Percentiles rank a stretch among this genome's conserved stretches.
Evolutionary conservation across 2,329 filamentous ascomycete species (phyloP).

Genomic region (Calonectria ilicicola): DNA sequence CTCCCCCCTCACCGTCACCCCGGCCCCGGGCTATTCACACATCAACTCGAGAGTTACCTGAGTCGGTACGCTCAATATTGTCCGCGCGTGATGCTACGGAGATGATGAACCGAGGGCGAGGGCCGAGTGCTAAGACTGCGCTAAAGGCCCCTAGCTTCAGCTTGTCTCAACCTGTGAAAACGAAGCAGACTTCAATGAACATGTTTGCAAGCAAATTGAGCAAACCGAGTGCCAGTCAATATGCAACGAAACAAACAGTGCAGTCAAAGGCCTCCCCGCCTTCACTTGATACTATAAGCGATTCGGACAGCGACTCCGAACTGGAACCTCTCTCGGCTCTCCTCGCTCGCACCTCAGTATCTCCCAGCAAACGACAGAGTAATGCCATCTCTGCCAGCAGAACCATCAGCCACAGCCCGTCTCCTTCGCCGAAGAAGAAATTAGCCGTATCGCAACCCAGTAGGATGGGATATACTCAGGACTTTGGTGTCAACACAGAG

Average conservation of each 20-base stretch:
- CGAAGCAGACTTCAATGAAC: constrained; percentile 51
- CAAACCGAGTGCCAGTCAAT: constrained; percentile 20
- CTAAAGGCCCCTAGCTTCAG: constrained; percentile 7
- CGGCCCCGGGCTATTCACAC: constrained; percentile 24
- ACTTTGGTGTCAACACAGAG: constrained; percentile 35
- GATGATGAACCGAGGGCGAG: constrained; percentile 24
- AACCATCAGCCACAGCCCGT: constrained; percentile 27
- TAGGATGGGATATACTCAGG: constrained; percentile 54
- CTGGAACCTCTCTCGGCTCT: constrained; percentile 18
- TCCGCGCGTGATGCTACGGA: constrained; percentile 33
- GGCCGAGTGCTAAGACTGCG: not conserved
- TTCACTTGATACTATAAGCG: constrained; percentile 19
- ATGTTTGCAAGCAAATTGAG: constrained; percentile 38
- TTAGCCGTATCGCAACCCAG: constrained; percentile 53
- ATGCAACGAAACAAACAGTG: constrained; percentile 2
- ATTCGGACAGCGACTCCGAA: constrained; percentile 25
- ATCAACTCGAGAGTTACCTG: constrained; percentile 34
- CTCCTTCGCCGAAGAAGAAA: constrained; percentile 49
- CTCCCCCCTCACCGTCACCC: constrained; percentile 43
- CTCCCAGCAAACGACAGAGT: constrained; percentile 20
- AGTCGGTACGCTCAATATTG: constrained; percentile 41
- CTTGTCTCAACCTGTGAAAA: constrained; percentile 23
- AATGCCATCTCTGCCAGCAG: not conserved
- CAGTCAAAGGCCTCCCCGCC: not conserved
- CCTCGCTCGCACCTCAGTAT: constrained; percentile 1